Conservation (phyloP, 176 grass and related monocot genomes). For the Pharus latifolius region DNA sequence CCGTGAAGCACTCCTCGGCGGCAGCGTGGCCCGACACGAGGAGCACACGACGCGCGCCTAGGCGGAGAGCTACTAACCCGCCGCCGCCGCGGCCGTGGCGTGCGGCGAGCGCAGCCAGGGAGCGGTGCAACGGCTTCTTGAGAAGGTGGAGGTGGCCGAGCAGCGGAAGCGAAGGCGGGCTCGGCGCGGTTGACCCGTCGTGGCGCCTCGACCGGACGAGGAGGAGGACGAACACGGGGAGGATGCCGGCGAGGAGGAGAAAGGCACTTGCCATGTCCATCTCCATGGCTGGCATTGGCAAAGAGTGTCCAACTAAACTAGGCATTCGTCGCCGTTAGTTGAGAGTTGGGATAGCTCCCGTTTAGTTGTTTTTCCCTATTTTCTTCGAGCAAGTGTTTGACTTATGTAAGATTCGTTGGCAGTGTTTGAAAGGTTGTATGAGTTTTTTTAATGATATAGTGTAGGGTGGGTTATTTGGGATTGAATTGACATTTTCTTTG, state of each 20-base stretch:
- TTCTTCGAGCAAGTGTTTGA: too few relatives aligned
- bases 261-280: not conserved
- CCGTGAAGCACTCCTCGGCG: constrained; percentile 62
- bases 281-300: not conserved
- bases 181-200: not conserved
- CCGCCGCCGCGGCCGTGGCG: constrained; percentile 10
- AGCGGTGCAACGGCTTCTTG: constrained; percentile 42
- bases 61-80: constrained; percentile 38
- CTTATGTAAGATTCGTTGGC: too few relatives aligned
- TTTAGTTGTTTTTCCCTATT: too few relatives aligned
- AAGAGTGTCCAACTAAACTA: not conserved
- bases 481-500: not conserved
- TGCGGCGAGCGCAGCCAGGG: constrained; percentile 12
- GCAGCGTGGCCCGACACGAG: constrained; percentile 36
- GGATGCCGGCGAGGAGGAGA: not conserved
- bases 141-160: constrained; percentile 66
- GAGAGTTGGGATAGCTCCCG: too few relatives aligned
- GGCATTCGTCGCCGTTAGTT: not conserved
- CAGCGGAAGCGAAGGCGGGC: constrained; percentile 35
- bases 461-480: too few relatives aligned
- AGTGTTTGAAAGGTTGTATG: too few relatives aligned
- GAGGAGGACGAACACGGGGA: not conserved
- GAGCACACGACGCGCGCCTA: constrained; percentile 40
- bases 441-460: too few relatives aligned
- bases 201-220: not conserved